phyloP scores from a whole-genome alignment of 1,139 yeast genomes.

The Meyerozyma guilliermondii region DNA sequence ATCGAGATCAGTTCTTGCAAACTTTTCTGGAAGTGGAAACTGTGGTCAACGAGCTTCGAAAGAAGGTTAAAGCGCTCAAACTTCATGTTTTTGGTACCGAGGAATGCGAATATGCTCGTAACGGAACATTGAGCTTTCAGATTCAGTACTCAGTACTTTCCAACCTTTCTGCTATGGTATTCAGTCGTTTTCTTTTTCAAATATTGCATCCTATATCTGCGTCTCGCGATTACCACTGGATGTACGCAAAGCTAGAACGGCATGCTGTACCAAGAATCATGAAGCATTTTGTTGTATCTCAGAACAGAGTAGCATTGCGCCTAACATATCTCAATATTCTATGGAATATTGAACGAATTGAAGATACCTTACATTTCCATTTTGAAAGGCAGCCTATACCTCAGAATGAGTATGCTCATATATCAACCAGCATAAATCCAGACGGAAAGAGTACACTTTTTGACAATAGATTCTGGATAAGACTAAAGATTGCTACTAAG shows the following conservation, averaged over 20 bases:
- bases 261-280: slow-evolving; percentile 23
- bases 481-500: slow-evolving; percentile 10
- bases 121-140: slow-evolving; percentile 6
- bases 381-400: slow-evolving; percentile 22
- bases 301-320: neutral
- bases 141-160: slow-evolving; percentile 6
- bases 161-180: slow-evolving; percentile 15
- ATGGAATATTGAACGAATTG: slow-evolving; percentile 12
- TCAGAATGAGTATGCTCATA: slow-evolving; percentile 11
- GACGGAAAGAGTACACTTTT: slow-evolving; percentile 29
- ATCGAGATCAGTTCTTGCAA: neutral
- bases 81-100: slow-evolving; percentile 1
- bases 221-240: slow-evolving; percentile 39
- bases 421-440: slow-evolving; percentile 3
- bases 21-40: slow-evolving; percentile 4
- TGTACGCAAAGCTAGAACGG: slow-evolving; percentile 39
- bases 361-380: slow-evolving; percentile 6
- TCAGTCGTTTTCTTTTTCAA: slow-evolving; percentile 30
- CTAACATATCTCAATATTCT: slow-evolving; percentile 17
- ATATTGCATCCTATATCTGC: slow-evolving; percentile 33
- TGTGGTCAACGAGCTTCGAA: slow-evolving; percentile 3
- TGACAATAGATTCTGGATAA: slow-evolving; percentile 35
- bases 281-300: slow-evolving; percentile 4
- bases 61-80: slow-evolving; percentile 2
- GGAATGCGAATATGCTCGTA: slow-evolving; percentile 3